A percentile compares a stretch with the other conserved stretches of the same genome.
Evolutionary conservation across 176 grass and related monocot genomes (phyloP).

Genomic region (Pontederia paniculata): DNA sequence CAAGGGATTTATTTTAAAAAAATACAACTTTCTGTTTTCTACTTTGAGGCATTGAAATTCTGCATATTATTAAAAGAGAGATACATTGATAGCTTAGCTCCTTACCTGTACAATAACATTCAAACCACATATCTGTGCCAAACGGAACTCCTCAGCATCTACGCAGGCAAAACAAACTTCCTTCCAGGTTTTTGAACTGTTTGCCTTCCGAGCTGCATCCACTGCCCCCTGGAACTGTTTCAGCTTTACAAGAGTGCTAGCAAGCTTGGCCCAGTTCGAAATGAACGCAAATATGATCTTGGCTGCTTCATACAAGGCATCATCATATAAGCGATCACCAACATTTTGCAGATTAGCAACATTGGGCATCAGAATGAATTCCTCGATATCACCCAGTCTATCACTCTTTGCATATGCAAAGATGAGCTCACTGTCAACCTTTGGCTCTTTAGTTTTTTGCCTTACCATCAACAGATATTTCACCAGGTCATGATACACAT

Average conservation of each 20-base stretch:
- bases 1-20: too few relatives aligned
- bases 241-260: conserved; percentile 71
- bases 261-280: conserved; percentile 90
- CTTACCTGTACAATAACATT: conserved; percentile 82
- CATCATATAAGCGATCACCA: conserved; percentile 82
- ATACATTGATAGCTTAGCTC: too few relatives aligned
- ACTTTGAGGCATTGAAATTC: too few relatives aligned
- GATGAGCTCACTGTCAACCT: conserved; percentile 74
- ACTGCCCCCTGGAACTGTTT: conserved; percentile 94
- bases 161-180: conserved; percentile 96
- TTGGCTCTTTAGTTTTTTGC: conserved; percentile 64
- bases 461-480: conserved; percentile 78
- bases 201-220: conserved; percentile 88
- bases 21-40: too few relatives aligned
- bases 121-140: conserved; percentile 90
- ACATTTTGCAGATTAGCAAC: conserved; percentile 91
- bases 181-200: conserved; percentile 90
- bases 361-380: conserved; percentile 92
- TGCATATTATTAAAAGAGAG: background rate
- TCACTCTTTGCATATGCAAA: conserved; percentile 90
- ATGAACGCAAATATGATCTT: conserved; percentile 95
- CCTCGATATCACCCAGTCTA: conserved; percentile 68
- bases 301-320: conserved; percentile 81
- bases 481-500: conserved; percentile 61
- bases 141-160: conserved; percentile 83